Conservation (phyloP, 805 yeast species). For the Lipomyces sp. region DNA sequence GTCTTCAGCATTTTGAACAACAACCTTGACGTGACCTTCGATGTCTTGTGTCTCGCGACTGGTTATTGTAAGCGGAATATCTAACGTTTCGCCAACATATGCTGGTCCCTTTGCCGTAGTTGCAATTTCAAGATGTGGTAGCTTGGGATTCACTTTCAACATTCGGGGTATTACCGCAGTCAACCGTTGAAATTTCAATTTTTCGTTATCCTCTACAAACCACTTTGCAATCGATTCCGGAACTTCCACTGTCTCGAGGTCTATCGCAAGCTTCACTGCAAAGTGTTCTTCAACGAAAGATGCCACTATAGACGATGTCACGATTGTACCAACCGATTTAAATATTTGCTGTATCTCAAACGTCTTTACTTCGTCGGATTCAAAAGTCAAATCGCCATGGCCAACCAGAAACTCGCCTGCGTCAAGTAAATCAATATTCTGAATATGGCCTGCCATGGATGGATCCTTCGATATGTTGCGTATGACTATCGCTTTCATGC, state of each 20-base stretch:
- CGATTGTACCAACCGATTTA: slow-evolving; percentile 32
- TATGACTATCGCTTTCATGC: slow-evolving; percentile 13
- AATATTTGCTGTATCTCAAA: slow-evolving; percentile 34
- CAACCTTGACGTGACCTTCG: slow-evolving; percentile 3
- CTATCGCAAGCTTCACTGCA: slow-evolving; percentile 7
- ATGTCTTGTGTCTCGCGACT: slow-evolving; percentile 22
- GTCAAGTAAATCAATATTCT: slow-evolving; percentile 3
- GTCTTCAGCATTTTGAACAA: slow-evolving; percentile 16
- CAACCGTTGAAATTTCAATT: slow-evolving; percentile 8
- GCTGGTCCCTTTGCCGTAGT: slow-evolving; percentile 20
- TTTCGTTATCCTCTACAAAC: slow-evolving; percentile 11
- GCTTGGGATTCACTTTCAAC: slow-evolving; percentile 24
- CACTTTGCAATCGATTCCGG: slow-evolving; percentile 12
- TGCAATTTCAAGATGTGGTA: slow-evolving; percentile 21
- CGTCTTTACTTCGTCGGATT: slow-evolving; percentile 23
- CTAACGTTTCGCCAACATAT: slow-evolving; percentile 18
- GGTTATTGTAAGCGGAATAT: slow-evolving; percentile 9
- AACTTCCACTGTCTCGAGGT: not conserved
- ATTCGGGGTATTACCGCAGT: slow-evolving; percentile 6
- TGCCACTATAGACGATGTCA: slow-evolving; percentile 26
- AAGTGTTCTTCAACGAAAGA: slow-evolving; percentile 11
- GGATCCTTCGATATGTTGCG: slow-evolving; percentile 5
- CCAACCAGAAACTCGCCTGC: slow-evolving; percentile 9
- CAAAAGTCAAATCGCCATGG: slow-evolving; percentile 30
- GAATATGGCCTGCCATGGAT: not conserved